These are phyloP conservation scores for Colletotrichum incanum DNA, from an alignment of 2,329 filamentous ascomycete genomes.

Conservation along the genomic window DNA sequence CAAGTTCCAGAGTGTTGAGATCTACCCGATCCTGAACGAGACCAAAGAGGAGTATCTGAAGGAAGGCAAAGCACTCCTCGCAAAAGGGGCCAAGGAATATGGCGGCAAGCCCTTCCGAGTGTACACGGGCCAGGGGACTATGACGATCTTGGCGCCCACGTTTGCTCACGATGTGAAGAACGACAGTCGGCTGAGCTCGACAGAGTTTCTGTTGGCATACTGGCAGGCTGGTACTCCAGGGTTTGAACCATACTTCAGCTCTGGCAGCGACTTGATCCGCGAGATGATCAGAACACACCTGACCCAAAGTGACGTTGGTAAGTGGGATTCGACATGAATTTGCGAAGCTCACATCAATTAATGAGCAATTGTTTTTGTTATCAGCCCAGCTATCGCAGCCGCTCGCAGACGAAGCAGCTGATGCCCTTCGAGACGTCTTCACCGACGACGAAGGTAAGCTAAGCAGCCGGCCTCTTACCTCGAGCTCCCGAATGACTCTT, in stretches of 20 bases:
- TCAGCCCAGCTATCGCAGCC: constrained; percentile 17
- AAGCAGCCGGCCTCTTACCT: background rate
- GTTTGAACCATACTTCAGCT: constrained; percentile 31
- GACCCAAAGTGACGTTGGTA: constrained; percentile 23
- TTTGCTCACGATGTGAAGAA: constrained; percentile 25
- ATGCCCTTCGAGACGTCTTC: constrained; percentile 20
- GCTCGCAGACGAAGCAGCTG: constrained; percentile 17
- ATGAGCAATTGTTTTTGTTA: background rate
- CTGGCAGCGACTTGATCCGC: constrained; percentile 25
- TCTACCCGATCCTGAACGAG: constrained; percentile 27
- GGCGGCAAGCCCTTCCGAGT: constrained; percentile 32
- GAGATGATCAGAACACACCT: constrained; percentile 27
- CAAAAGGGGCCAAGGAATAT: constrained; percentile 15
- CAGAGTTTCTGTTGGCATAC: constrained; percentile 33
- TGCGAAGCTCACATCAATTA: too few species aligned
- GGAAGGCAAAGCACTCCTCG: constrained; percentile 17
- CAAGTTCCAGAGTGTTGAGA: constrained; percentile 3
- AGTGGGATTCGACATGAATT: background rate
- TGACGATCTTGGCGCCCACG: constrained; percentile 19
- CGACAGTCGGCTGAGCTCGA: constrained; percentile 23
- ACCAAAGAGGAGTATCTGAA: constrained; percentile 30
- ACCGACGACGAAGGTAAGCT: constrained; percentile 24
- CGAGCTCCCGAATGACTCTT: background rate
- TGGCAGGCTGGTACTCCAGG: constrained; percentile 32
- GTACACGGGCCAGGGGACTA: constrained; percentile 23